Conservation (phyloP, 2,329 filamentous ascomycete genomes). For the Metarhizium sp. region DNA sequence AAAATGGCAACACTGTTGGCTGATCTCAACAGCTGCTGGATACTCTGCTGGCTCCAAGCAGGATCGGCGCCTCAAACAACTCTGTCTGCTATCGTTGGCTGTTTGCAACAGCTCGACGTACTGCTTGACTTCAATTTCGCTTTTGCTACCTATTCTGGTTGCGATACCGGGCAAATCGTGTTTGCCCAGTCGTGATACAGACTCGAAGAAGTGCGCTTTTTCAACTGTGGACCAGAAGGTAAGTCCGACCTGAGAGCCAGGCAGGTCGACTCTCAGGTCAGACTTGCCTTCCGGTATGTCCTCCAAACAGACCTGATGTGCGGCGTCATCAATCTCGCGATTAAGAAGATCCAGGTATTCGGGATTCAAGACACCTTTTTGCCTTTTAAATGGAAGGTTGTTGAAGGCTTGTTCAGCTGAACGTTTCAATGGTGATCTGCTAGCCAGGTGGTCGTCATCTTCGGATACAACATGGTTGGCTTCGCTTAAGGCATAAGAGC, state of each 20-base stretch:
- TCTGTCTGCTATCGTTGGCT: slow-evolving; percentile 31
- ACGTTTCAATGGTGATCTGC: slow-evolving; percentile 19
- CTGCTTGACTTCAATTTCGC: slow-evolving; percentile 60
- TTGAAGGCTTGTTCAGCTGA: slow-evolving; percentile 14
- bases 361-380: slow-evolving; percentile 31
- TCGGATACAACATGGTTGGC: background rate
- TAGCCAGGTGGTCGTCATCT: slow-evolving; percentile 3
- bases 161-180: slow-evolving; percentile 56
- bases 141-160: slow-evolving; percentile 58
- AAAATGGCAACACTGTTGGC: slow-evolving; percentile 50
- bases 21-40: slow-evolving; percentile 65
- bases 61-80: slow-evolving; percentile 17
- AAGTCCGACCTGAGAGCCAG: slow-evolving; percentile 53
- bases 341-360: slow-evolving; percentile 46
- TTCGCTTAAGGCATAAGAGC: slow-evolving; percentile 3
- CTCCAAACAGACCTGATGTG: slow-evolving; percentile 23
- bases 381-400: slow-evolving; percentile 34
- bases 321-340: slow-evolving; percentile 45
- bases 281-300: slow-evolving; percentile 56
- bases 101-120: slow-evolving; percentile 57
- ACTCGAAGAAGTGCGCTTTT: slow-evolving; percentile 60
- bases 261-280: slow-evolving; percentile 41
- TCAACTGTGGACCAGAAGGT: slow-evolving; percentile 62
- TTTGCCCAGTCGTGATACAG: slow-evolving; percentile 53
- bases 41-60: slow-evolving; percentile 43